Evolutionary conservation across 331 rosid genomes (phyloP).

Genomic region (Rhamnella rubrinervis): DNA sequence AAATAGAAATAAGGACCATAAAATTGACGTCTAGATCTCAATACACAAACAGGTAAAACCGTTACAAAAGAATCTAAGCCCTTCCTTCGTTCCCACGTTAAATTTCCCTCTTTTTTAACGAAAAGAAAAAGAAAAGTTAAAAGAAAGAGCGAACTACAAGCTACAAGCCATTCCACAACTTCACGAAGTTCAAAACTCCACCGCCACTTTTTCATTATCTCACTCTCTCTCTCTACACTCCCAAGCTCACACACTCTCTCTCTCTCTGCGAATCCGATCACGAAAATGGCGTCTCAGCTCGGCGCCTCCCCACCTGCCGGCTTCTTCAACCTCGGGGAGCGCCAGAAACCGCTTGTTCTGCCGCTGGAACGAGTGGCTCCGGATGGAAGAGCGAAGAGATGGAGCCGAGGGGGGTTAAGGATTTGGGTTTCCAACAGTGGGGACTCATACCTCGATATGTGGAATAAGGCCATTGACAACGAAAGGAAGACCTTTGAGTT

Average conservation of each 20-base stretch:
- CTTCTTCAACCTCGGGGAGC: constrained; percentile 1
- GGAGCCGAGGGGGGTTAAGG: constrained; percentile 25
- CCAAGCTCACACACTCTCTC: not conserved
- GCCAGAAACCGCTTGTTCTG: constrained; percentile 7
- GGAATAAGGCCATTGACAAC: constrained; percentile 73
- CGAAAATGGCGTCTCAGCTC: constrained; percentile 46
- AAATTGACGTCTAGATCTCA: no score
- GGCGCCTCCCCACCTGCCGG: constrained; percentile 31
- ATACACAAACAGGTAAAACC: constrained; percentile 5
- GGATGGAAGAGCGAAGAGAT: not conserved
- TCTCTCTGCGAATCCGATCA: not conserved
- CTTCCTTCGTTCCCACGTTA: constrained; percentile 29
- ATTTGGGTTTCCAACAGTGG: constrained; percentile 36
- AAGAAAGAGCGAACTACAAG: not conserved
- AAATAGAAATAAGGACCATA: no score
- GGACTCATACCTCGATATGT: constrained; percentile 73
- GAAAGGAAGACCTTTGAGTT: constrained; percentile 53
- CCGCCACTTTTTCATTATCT: constrained; percentile 13
- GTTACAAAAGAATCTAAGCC: not conserved
- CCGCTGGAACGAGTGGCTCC: constrained; percentile 3
- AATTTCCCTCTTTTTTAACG: not conserved
- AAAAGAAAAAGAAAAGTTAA: not conserved
- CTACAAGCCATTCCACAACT: not conserved
- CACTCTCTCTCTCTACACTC: not conserved
- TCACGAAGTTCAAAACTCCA: constrained; percentile 6